These are phyloP conservation scores for Clarireedia hainanense DNA, from an alignment of 2,329 filamentous ascomycete species.

Conservation along the genomic window DNA sequence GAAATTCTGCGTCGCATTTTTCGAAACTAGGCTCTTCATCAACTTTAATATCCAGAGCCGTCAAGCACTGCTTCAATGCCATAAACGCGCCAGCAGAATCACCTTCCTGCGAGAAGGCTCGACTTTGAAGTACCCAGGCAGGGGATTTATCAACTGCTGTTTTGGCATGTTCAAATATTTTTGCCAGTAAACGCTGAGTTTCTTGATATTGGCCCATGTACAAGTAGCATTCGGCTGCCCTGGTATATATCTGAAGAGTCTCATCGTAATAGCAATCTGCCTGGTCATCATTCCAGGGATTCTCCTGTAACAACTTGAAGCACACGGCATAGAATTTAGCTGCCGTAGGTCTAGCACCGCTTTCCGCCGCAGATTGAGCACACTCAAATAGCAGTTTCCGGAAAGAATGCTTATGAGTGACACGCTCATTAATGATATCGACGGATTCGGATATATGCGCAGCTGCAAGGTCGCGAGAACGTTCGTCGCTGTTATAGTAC, in stretches of 20 bases:
- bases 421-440: constrained; percentile 61
- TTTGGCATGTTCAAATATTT: constrained; percentile 62
- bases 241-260: constrained; percentile 70
- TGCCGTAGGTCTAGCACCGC: constrained; percentile 73
- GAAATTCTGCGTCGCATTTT: constrained; percentile 70
- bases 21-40: constrained; percentile 62
- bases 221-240: constrained; percentile 74
- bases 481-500: constrained; percentile 53
- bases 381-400: constrained; percentile 67
- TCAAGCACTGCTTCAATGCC: constrained; percentile 63
- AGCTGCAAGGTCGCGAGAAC: constrained; percentile 63
- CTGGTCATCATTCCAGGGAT: constrained; percentile 64
- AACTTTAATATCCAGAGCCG: constrained; percentile 59
- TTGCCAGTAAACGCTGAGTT: constrained; percentile 59
- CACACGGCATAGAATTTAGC: constrained; percentile 75
- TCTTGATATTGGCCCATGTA: constrained; percentile 65
- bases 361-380: constrained; percentile 70
- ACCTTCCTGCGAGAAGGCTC: constrained; percentile 68
- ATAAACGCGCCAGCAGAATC: constrained; percentile 62
- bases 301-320: constrained; percentile 67
- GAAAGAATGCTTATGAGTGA: constrained; percentile 55
- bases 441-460: constrained; percentile 74
- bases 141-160: constrained; percentile 73
- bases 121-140: constrained; percentile 74
- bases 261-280: constrained; percentile 80